Evolutionary conservation across 208 protist genomes (phyloP).

Genomic region (Crithidia mellificae): DNA sequence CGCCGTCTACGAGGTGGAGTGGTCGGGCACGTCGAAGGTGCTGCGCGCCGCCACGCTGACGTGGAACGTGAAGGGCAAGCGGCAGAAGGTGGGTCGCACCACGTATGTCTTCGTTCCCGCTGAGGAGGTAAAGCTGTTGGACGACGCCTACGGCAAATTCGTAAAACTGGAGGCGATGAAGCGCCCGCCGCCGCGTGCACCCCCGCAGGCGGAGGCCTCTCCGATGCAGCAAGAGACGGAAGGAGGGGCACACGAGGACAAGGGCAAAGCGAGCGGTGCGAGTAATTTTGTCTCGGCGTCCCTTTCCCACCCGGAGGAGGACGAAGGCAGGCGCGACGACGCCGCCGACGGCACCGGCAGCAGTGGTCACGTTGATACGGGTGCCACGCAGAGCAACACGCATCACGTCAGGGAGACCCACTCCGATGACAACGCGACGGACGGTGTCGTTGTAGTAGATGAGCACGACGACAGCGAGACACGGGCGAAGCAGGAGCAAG

Average conservation of each 20-base stretch:
- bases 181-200: constrained; percentile 10
- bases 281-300: not conserved
- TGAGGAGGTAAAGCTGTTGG: constrained; percentile 54
- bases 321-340: no score
- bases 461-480: no score
- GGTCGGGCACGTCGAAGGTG: constrained; percentile 46
- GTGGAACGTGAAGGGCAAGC: constrained; percentile 57
- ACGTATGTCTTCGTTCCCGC: constrained; percentile 66
- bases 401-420: no score
- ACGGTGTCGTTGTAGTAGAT: no score
- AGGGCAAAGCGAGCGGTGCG: not conserved
- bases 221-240: not conserved
- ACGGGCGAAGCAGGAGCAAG: not conserved
- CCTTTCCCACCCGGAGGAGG: no score
- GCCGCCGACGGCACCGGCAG: not conserved
- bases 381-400: no score
- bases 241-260: not conserved
- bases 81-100: constrained; percentile 34
- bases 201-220: not conserved
- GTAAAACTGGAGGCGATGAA: constrained; percentile 51
- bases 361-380: no score
- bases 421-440: no score
- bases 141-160: constrained; percentile 65
- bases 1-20: constrained; percentile 63
- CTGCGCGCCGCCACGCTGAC: constrained; percentile 60